These are phyloP conservation scores for Linnemannia schmuckeri DNA, from an alignment of 192 early-diverging fungal species.

Conservation along the genomic window DNA sequence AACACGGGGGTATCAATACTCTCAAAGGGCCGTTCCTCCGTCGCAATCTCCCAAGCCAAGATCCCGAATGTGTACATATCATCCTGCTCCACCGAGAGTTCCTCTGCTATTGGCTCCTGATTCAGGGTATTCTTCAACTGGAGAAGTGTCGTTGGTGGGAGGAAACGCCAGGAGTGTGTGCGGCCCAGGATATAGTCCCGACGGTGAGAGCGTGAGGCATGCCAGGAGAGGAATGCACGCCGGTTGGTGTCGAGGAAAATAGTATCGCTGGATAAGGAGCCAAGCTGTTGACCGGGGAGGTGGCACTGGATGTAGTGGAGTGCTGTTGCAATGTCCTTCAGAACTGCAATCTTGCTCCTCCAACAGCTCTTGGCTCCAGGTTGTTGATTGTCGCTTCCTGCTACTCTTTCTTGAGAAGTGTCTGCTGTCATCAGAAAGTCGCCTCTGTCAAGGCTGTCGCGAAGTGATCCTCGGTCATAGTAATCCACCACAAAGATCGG, in stretches of 20 bases:
- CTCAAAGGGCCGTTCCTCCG: conserved; percentile 24
- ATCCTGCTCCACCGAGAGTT: conserved; percentile 14
- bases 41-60: conserved; percentile 36
- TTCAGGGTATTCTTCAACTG: not conserved
- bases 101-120: not conserved
- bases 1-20: not conserved
- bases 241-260: conserved; percentile 26
- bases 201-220: not conserved
- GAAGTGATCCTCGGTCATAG: conserved; percentile 24
- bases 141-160: conserved; percentile 1
- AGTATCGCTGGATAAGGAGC: conserved; percentile 20
- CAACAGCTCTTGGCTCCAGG: not conserved
- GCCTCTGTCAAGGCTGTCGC: conserved; percentile 22
- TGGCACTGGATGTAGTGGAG: conserved; percentile 28
- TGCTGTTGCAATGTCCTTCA: conserved; percentile 32
- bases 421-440: conserved; percentile 3
- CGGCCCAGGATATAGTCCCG: conserved; percentile 4
- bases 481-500: conserved; percentile 18
- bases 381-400: not conserved
- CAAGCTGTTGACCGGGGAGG: conserved; percentile 23
- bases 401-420: not conserved
- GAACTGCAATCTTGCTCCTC: conserved; percentile 13
- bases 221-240: conserved; percentile 29
- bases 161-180: conserved; percentile 9
- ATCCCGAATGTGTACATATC: conserved; percentile 45